Base-by-base conservation (phyloP, 176 grass and related monocot genomes). In the Oryza nivara region DNA sequence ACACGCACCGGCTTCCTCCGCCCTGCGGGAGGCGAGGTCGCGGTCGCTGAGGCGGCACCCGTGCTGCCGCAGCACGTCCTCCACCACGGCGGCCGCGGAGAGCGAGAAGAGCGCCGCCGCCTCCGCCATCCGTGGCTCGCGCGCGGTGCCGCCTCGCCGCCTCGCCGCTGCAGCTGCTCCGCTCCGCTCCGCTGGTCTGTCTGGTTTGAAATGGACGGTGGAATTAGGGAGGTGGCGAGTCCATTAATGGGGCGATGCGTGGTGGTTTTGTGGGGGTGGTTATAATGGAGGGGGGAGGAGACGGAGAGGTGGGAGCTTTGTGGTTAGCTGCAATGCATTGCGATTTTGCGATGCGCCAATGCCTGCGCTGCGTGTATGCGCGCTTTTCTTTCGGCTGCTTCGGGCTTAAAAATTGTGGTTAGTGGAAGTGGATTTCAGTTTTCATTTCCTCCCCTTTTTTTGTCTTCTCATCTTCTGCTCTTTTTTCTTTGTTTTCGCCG, bases 51-150 rank as follows among this genome's bases (percentile, higher is more conserved):
- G 90, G 84, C 83, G 92, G 81, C 88, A 94, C 43, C 93, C 91
- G 72, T 99, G 93, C 88, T 92, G 86, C 80, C 92, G 89, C 60
- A 99, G 88, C 54, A 99, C 93, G 75, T 99, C 96, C 81, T 99
- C 96, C 34, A 99, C 88, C 43, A 99, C 81, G 52, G 93, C 87
- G 22, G 93, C 91, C 81, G 91, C 85, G 28, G 93, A 99, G 48
- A 96, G 73, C 45, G 91, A 87, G 67, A 99, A 75, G 49, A 88
- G 63, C 70, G 83, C 70, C 44, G 85, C 85, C 54, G 91, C 73
- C 80, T 91, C 89, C 70, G 93, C 88, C 96, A 94, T 94, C 70
- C 64, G 10, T 5, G 22, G 52, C 52, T 17, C 12, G 68, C 63
- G 10, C 9, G 43, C 43, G 7, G 43, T 34, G 56, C 66, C 46